A percentile compares a stretch with the other conserved stretches of the same genome.
These are phyloP conservation scores for Didymosphaeria variabile DNA, from an alignment of 2,329 filamentous ascomycete species.

Conservation along the genomic window DNA sequence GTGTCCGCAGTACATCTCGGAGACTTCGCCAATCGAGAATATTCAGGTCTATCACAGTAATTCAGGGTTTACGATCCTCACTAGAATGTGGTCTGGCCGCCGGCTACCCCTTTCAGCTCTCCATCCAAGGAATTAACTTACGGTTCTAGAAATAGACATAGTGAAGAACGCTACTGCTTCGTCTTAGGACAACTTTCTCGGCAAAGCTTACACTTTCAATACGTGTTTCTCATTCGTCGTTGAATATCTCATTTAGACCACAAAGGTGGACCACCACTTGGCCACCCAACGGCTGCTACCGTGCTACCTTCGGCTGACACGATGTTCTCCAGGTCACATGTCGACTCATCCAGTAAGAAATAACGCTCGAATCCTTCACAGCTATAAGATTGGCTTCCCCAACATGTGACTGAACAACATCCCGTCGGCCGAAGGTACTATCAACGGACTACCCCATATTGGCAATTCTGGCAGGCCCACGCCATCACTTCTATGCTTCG, in stretches of 20 bases:
- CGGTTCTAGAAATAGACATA: neutral
- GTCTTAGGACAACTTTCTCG: neutral
- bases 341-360: too few species aligned
- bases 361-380: too few species aligned
- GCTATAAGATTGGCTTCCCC: too few species aligned
- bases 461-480: neutral
- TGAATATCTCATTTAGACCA: neutral
- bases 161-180: neutral
- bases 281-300: neutral
- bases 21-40: neutral
- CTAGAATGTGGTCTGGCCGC: neutral
- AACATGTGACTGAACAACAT: too few species aligned
- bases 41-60: neutral
- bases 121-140: neutral
- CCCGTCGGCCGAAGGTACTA: too few species aligned
- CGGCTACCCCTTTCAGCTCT: neutral
- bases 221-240: neutral
- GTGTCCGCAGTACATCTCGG: neutral
- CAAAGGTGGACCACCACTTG: neutral
- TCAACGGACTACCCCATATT: neutral
- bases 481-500: neutral
- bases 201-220: neutral
- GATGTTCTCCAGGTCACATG: too few species aligned
- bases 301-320: too few species aligned
- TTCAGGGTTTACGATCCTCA: neutral